Base-by-base conservation (phyloP, 352 stramenopile genomes). In the Phytophthora ramorum region DNA sequence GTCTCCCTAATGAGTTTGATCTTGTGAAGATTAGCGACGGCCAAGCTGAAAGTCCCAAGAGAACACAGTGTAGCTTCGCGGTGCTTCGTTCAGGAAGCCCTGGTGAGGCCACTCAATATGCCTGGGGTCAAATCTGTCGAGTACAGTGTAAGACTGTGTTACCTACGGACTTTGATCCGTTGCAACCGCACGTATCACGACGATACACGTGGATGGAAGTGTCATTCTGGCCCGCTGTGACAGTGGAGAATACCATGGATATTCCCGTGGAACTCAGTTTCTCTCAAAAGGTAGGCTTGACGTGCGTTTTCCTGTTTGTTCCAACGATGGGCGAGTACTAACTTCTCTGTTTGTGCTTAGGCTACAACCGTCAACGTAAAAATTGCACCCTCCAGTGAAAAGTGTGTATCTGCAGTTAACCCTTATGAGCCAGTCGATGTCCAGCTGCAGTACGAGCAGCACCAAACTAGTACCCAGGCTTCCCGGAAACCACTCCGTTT, bases 191-290 rank as follows among this genome's bases (percentile, higher is more conserved):
- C 9, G 44, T 83, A 32, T 73, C 73, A 2, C 67, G 74, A 52
- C 62, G 78, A 2, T 89, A 85, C 53, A 69, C 76, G 24, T 89
- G 80, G 80, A 71, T 87, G 60, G 80, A 86, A 43, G 38, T 81
- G 34, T 75, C 68, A 17, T 60, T 89, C 12, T 84, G 72, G 59
- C 78, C 80, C 40, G 78, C 74, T 28, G 55, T 89, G 8, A 64
- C 45, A 19, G 53, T 84, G 17, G 60, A 79, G 19, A 87, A 89
- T 66, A 71, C 10, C 0, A 75, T 64, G 37, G 68, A 82, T 48
- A 47, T 71, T 19, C 40, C 47, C 5, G 26, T 84, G 46, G n/a
- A 7, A 9, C 56, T 89, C 20, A 51, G 7, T 13, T 79, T 89
- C 8, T 56, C 50, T 30, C 79, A 86, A 37, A 78, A 79, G 65